phyloP scores from a whole-genome alignment of 495 filamentous ascomycete genomes.

The Cercophora samala region DNA sequence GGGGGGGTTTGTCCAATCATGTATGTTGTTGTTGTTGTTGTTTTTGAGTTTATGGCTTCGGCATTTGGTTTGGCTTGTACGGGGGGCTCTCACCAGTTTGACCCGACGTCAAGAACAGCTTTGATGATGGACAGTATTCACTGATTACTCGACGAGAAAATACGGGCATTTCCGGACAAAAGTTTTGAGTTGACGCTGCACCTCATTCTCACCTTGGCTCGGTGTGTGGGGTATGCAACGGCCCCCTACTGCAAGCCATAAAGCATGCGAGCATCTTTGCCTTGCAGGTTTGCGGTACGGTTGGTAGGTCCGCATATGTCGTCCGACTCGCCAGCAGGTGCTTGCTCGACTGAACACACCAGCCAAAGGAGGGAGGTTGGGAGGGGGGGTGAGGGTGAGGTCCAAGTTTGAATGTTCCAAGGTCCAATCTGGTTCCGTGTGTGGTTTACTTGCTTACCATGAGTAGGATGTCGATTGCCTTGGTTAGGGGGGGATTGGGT shows the following conservation, averaged over 20 bases:
- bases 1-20: not conserved
- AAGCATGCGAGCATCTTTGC: not conserved
- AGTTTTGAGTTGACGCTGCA: not conserved
- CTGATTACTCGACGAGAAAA: not conserved
- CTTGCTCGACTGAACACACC: not conserved
- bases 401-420: not conserved
- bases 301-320: constrained; percentile 5
- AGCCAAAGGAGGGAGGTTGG: too few species aligned
- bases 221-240: not conserved
- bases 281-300: not conserved
- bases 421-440: too few species aligned
- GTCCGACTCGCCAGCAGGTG: constrained; percentile 5
- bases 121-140: too few species aligned
- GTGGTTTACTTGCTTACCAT: not conserved
- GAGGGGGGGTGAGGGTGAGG: not conserved
- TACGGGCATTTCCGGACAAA: not conserved
- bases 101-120: too few species aligned
- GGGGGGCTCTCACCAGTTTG: too few species aligned
- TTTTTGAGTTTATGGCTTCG: not conserved
- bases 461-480: not conserved
- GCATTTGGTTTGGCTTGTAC: not conserved
- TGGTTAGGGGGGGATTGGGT: too few species aligned
- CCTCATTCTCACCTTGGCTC: not conserved
- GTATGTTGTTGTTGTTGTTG: too few species aligned
- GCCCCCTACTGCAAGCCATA: not conserved